Evolutionary conservation across 768 basidiomycete genomes (phyloP).

Genomic region (Russula vinacea): DNA sequence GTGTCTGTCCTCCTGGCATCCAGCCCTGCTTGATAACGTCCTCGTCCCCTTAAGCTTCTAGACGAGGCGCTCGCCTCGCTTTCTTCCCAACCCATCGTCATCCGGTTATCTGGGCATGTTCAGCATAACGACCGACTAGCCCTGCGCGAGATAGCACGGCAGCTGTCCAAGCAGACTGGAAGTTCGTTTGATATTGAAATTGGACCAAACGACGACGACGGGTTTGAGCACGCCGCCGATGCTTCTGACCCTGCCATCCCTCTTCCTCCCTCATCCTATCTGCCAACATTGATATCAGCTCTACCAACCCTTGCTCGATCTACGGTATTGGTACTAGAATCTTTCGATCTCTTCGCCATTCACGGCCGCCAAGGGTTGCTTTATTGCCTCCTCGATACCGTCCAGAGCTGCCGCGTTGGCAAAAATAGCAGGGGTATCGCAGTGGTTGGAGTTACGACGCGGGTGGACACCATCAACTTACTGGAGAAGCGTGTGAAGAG

Average conservation of each 20-base stretch:
- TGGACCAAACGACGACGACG: conserved; percentile 37
- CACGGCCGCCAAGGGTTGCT: conserved; percentile 91
- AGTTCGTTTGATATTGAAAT: conserved; percentile 42
- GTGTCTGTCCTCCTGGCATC: conserved; percentile 8
- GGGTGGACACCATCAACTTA: conserved; percentile 82
- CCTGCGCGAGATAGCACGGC: conserved; percentile 87
- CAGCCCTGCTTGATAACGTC: conserved; percentile 18
- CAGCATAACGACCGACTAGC: conserved; percentile 86
- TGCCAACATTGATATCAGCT: conserved; percentile 69
- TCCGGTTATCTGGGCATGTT: conserved; percentile 81
- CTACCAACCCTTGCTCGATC: conserved; percentile 79
- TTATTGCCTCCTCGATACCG: conserved; percentile 94
- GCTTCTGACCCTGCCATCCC: conserved; percentile 31
- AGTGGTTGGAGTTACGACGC: conserved; percentile 81
- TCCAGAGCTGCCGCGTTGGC: conserved; percentile 73
- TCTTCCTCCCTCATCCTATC: conserved; percentile 63
- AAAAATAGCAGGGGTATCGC: conserved; percentile 65
- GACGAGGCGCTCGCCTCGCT: conserved; percentile 53
- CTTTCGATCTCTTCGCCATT: conserved; percentile 88
- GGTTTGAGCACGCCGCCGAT: conserved; percentile 52
- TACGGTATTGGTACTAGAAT: conserved; percentile 80
- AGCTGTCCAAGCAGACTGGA: conserved; percentile 77
- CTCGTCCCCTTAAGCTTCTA: conserved; percentile 47
- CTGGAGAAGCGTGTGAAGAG: conserved; percentile 98
- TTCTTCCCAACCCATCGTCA: conserved; percentile 56